Conservation (phyloP, 1,139 yeast genomes). For the Candida tunisiensis region DNA sequence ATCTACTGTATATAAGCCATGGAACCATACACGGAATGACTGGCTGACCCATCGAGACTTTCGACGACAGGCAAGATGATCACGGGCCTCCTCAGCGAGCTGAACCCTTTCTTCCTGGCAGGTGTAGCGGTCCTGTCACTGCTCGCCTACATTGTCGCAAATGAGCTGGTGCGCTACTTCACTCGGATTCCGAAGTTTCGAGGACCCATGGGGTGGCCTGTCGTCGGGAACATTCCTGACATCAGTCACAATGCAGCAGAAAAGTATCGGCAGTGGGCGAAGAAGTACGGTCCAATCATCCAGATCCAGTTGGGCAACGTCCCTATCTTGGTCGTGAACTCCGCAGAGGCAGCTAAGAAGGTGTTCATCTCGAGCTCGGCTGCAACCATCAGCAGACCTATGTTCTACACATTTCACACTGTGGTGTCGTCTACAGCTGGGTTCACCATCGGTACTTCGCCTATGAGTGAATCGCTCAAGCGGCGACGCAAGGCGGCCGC, state of each 20-base stretch:
- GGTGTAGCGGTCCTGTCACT: neutral
- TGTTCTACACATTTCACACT: constrained; percentile 41
- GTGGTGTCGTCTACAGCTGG: constrained; percentile 42
- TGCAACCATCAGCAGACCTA: constrained; percentile 44
- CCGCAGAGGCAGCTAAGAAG: constrained; percentile 29
- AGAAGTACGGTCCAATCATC: constrained; percentile 20
- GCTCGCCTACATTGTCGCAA: constrained; percentile 4
- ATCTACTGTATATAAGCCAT: too few species aligned
- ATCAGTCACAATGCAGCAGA: constrained; percentile 6
- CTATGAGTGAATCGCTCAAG: constrained; percentile 34
- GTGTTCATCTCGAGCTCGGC: constrained; percentile 34
- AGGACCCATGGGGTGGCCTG: constrained; percentile 7
- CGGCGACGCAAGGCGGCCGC: constrained; percentile 35
- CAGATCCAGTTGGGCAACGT: constrained; percentile 40
- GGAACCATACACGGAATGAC: too few species aligned
- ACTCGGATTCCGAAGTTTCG: constrained; percentile 5
- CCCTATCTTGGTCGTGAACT: constrained; percentile 40
- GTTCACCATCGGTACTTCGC: constrained; percentile 55
- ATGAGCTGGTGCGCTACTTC: constrained; percentile 5
- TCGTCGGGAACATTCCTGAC: constrained; percentile 6
- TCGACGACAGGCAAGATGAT: too few species aligned
- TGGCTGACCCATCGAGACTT: too few species aligned
- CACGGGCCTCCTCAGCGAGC: too few species aligned
- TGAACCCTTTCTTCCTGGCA: too few species aligned
- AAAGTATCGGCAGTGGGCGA: constrained; percentile 8